Evolutionary conservation across 371 early-diverging fungal genomes (phyloP), one percentile per base, ranked within the genome.

Genomic region (Synchytrium microbalum): DNA sequence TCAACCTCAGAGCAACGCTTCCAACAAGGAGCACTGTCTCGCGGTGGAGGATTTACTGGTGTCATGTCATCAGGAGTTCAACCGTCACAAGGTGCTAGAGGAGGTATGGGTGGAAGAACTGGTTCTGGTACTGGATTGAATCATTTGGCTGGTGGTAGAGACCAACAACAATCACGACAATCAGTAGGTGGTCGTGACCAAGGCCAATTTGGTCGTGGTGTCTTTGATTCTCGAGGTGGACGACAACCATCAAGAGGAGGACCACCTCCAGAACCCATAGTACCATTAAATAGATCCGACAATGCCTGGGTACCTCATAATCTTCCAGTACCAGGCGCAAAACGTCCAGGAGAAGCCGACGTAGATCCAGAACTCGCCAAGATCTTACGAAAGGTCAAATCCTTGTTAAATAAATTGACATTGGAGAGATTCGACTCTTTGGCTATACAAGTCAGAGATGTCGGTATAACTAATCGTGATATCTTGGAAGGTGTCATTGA

Each of bases 361-460:
- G 62, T 54, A 23, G 29, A 46, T 29, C 30, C 27, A 32, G 60
- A 30, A 57, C 31, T 59, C 16, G 53, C 38, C 23, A 31, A 46
- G 26, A 64, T 90, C 52, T 72, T 80, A 62, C 88, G 92, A 58
- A 88, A 91, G 83, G 86, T 90, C 59, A 92, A 90, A 79, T 82
- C 87, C 62, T 77, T 94, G 25, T 80, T 98, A 58, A 96, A 96
- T 86, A 96, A 95, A 82, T 76, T 96, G 61, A 95, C 98, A 1
- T 77, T 89, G 2, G 97, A 96, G 70, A 93, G 90, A 76, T 98
- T 95, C 72, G 92, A 90, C 52, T 73, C 79, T 29, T 86, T 96
- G 31, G 85, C 92, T 1, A 78, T 76, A 61, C 88, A 96, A 76
- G 88, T 98, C 62, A 71, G 90, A 64, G 83, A 83, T n/a, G 82